Base-by-base conservation (phyloP, 2,329 filamentous ascomycete genomes). In the Neophaeococcomyces aloes region DNA sequence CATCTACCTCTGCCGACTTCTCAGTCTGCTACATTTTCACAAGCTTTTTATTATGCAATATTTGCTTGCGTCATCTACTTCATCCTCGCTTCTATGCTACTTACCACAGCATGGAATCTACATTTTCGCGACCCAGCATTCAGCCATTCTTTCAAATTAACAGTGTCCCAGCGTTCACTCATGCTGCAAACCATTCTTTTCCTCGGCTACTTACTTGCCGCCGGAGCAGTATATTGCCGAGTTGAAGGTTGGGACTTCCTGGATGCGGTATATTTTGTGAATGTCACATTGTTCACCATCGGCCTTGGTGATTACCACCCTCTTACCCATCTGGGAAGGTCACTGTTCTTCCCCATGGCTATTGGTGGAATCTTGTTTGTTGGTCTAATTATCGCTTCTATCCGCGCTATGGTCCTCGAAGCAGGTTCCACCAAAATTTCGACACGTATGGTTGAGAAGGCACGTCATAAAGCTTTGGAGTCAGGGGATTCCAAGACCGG, bases 11-110 rank as follows among this genome's bases (percentile, higher is more conserved):
- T 42, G n/a, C 39, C 38, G 14, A 18, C 23, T 8, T 7, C 17
- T 23, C 15, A 23, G 19, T n/a, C n/a, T n/a, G n/a, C n/a, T n/a
- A 31, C 38, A 15, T 42, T 36, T 19, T 42, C 70, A 0, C 70
- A 74, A 51, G 70, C 71, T 3, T 78, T 69, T 56, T 78, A 76
- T 54, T 78, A 76, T 49, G 75, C 65, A 0, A 68, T 75, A 38
- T 72, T 75, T 41, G 75, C 75, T 4, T 70, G 73, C 3, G 65
- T 54, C 0, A 54, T 76, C 2, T 78, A 78, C 51, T 71, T 72
- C 45, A 62, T 75, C 36, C 67, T 78, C 27, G 64, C 71, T 1
- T 62, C 62, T 1, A 55, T 77, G 7, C 68, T 77, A 66, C 59
- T 68, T 13, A 50, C 74, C 6, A 77, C 74, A 0, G 68, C 73